Evolutionary conservation across 768 basidiomycete genomes (phyloP), one percentile per base, ranked within the genome.

Genomic region (Russula sp.): DNA sequence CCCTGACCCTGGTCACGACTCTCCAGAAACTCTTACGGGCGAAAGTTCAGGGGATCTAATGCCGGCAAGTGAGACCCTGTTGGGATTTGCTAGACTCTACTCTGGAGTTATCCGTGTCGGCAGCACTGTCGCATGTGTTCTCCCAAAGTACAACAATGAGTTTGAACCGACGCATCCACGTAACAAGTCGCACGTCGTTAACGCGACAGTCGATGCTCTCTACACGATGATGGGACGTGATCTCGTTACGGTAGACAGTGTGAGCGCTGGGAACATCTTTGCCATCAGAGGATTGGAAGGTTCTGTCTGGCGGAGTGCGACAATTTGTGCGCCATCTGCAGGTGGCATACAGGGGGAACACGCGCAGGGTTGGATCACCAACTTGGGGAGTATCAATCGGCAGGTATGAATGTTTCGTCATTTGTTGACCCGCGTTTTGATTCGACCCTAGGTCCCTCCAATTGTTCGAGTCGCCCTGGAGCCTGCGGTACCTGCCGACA

Each of bases 191-290:
- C 82, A 89, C 71, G 69, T 94, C 49, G 72, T 81, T 26, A 75
- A 78, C 10, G 80, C 87, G 26, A 79, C 78, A n/a, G 84, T 95
- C 16, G 83, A 86, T 62, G 87, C 85, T 7, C 75, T 99, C 57
- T 99, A 98, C 75, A 83, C 90, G 55, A 98, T 99, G 93, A 98
- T 99, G 97, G 97, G 97, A 3, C 79, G 92, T 49, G 95, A 98
- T 72, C 80, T 99, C n/a, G 86, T 92, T 0, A 80, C 87, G 0
- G 92, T 96, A 3, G 80, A 90, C 24, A 80, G 79, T 64, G 94
- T 98, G 1, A 83, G 83, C 34, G 94, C 97, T 1, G 97, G 97
- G 9, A 95, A 96, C 72, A 90, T 95, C 5, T 98, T 98, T 68
- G 97, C 95, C 2, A 85, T 98, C 66, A 87, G 80, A 67, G 96